These are phyloP conservation scores for Hanseniaspora occidentalis DNA, from an alignment of 805 yeast genomes.

Conservation along the genomic window DNA sequence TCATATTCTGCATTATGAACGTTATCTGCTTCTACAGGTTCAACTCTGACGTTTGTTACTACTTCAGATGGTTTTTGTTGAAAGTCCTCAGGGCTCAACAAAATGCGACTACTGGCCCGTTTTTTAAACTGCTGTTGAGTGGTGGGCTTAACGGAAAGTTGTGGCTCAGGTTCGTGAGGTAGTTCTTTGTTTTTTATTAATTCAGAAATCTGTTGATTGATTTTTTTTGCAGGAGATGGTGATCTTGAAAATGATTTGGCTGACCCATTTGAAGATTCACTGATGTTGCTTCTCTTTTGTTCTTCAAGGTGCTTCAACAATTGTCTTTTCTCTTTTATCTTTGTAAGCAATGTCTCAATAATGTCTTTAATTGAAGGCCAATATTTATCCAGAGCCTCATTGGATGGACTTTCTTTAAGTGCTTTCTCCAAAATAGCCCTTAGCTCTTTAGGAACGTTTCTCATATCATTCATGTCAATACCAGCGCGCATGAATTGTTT, in stretches of 20 bases:
- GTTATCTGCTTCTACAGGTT: constrained; percentile 33
- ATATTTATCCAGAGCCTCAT: constrained; percentile 64
- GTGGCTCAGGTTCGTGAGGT: not conserved
- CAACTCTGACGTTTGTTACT: not conserved
- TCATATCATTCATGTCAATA: constrained; percentile 68
- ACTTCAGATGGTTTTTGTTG: not conserved
- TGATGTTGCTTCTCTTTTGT: constrained; percentile 3
- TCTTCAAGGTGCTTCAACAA: constrained; percentile 21
- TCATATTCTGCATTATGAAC: constrained; percentile 15
- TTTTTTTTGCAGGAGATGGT: not conserved
- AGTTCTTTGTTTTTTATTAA: not conserved
- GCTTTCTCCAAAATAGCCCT: constrained; percentile 78
- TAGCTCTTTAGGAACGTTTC: constrained; percentile 79
- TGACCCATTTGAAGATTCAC: too few species aligned
- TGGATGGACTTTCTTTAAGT: constrained; percentile 72
- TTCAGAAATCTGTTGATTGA: too few species aligned
- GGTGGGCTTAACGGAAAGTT: not conserved
- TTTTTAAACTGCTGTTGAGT: not conserved
- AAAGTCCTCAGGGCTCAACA: not conserved
- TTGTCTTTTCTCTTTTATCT: constrained; percentile 67
- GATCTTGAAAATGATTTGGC: too few species aligned
- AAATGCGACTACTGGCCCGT: not conserved
- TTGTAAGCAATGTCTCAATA: constrained; percentile 67
- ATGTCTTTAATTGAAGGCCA: constrained; percentile 79
- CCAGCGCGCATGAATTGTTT: constrained; percentile 70